Evolutionary conservation across 1,284 basidiomycete genomes (phyloP), one percentile per base, ranked within the genome.

Genomic region (Crepidotus sp.): DNA sequence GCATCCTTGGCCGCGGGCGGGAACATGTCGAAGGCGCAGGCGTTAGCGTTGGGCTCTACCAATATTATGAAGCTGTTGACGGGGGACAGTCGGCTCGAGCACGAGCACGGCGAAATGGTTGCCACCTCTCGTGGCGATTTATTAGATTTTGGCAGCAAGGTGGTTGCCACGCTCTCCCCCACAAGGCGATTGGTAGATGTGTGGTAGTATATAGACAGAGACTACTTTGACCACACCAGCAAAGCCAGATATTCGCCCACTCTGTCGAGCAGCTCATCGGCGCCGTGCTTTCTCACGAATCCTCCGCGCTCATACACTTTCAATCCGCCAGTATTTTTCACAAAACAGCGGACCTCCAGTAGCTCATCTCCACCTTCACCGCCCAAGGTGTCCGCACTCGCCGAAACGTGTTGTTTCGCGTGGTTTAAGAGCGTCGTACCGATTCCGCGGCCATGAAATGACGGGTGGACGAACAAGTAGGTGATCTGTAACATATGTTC

Each of bases 81-180:
- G 6, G 22, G 33, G 7, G 13, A 21, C 4, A 13, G 11, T 27
- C 32, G 15, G 7, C n/a, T 35, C 19, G 3, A 34, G 6, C 17
- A 8, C n/a, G 22, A 36, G n/a, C 24, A 24, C 25, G 14, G 14
- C 4, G 75, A 80, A 45, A 66, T 80, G 38, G 80, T 83, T 1
- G 77, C 74, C 2, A 80, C 73, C 48, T 59, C 68, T 31, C 70
- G 66, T 3, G 70, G 74, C 7, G 63, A 65, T 38, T 53, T 72
- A 26, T 63, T 77, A 37, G 67, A 70, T 41, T 69, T 74, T 49
- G 60, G 62, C 27, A 71, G 73, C 30, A 78, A 74, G 55, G 69
- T 72, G 0, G 61, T 72, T 0, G 76, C 70, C 0, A 60, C 78
- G 1, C 58, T 73, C 9, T 74, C 71, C 4, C 50, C 51, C 22